These are phyloP conservation scores for Pistacia atlantica DNA, from an alignment of 345 rosid species.

Conservation along the genomic window DNA sequence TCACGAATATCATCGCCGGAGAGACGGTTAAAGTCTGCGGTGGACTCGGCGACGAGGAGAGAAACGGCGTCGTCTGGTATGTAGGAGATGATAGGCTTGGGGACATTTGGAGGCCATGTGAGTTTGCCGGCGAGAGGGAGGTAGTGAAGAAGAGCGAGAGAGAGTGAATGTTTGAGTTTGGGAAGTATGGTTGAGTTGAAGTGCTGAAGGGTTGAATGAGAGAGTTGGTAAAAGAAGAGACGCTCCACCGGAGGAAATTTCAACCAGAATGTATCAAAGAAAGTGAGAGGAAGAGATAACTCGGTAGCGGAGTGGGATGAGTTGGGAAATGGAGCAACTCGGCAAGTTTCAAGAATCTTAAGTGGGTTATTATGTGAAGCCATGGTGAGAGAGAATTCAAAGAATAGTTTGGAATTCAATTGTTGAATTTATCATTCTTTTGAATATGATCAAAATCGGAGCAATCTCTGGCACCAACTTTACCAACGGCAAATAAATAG, in stretches of 20 bases:
- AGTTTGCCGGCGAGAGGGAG: neutral
- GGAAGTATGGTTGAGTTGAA: neutral
- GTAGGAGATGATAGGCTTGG: neutral
- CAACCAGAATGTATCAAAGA: neutral
- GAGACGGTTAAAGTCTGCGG: neutral
- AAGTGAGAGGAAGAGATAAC: neutral
- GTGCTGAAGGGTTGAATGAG: neutral
- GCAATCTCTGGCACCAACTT: no score
- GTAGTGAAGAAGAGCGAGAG: neutral
- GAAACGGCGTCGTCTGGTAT: neutral
- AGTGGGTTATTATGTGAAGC: neutral
- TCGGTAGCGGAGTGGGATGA: neutral
- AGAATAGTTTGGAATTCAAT: no score
- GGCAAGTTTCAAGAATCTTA: neutral
- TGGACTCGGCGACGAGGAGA: neutral
- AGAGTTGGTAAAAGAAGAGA: neutral
- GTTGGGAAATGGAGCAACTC: neutral
- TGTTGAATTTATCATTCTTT: no score
- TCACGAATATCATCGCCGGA: neutral
- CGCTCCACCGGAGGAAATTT: neutral
- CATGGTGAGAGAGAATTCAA: neutral
- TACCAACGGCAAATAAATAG: no score
- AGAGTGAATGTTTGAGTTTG: neutral
- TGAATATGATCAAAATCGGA: no score
- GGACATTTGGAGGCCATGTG: neutral